Evolutionary conservation across 768 basidiomycete genomes (phyloP).

Genomic region (Cyclocybe aegerita): DNA sequence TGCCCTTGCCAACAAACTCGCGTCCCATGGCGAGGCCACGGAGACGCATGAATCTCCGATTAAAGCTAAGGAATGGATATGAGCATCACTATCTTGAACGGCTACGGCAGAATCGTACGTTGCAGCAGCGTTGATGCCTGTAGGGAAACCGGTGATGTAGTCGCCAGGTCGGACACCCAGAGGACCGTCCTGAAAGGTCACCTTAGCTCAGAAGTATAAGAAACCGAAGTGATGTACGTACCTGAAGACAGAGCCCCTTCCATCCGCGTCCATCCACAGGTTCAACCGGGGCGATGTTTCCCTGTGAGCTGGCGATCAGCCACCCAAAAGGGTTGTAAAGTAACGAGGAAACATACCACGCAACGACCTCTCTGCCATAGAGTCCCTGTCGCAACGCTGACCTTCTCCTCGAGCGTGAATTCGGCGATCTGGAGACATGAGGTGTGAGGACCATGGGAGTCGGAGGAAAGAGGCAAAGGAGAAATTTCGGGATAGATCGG

Average conservation of each 20-base stretch:
- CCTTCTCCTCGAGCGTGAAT: slow-evolving; percentile 62
- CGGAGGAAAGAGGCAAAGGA: not conserved
- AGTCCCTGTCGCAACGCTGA: slow-evolving; percentile 62
- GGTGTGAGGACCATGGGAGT: too few species aligned
- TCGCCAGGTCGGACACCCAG: slow-evolving; percentile 78
- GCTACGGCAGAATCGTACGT: slow-evolving; percentile 47
- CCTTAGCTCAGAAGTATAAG: not conserved
- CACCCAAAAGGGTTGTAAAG: not conserved
- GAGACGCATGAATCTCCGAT: slow-evolving; percentile 72
- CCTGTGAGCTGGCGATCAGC: slow-evolving; percentile 24
- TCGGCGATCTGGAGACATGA: slow-evolving; percentile 7
- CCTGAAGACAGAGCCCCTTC: slow-evolving; percentile 74
- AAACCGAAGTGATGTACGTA: slow-evolving; percentile 16
- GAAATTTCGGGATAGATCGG: not conserved
- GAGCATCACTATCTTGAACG: not conserved
- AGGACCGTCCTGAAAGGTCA: slow-evolving; percentile 54
- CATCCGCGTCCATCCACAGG: slow-evolving; percentile 44
- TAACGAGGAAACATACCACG: slow-evolving; percentile 44
- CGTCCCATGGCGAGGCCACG: slow-evolving; percentile 79
- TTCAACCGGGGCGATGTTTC: slow-evolving; percentile 56
- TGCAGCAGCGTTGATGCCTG: slow-evolving; percentile 78
- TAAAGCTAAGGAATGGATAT: slow-evolving; percentile 46
- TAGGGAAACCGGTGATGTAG: slow-evolving; percentile 75
- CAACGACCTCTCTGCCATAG: slow-evolving; percentile 65
- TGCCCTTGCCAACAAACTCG: slow-evolving; percentile 84